Conservation (phyloP, 768 basidiomycete genomes). For the Mrakia gelida region DNA sequence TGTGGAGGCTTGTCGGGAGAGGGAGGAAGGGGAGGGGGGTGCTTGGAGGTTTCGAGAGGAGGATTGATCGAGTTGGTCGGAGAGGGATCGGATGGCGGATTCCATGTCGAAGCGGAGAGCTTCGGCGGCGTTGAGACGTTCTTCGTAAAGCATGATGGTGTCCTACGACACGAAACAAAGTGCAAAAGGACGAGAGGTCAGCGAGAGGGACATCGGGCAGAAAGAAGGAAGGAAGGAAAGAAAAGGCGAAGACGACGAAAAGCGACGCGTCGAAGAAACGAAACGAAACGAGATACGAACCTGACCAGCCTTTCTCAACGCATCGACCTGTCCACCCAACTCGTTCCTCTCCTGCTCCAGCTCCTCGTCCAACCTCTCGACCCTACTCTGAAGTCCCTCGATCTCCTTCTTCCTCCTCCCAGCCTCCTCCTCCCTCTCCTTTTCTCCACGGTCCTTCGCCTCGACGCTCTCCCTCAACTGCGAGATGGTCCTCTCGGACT, state of each 20-base stretch:
- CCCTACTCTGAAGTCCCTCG: conserved; percentile 22
- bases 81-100: conserved; percentile 37
- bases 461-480: conserved; percentile 39
- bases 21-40: neutral
- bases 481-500: conserved; percentile 48
- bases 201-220: too few relatives aligned
- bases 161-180: conserved; percentile 52
- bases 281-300: conserved; percentile 47
- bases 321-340: conserved; percentile 68
- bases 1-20: conserved; percentile 49
- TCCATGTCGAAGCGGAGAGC: conserved; percentile 73
- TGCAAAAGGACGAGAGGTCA: neutral
- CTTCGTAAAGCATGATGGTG: conserved; percentile 93
- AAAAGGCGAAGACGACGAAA: neutral
- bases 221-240: neutral
- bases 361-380: conserved; percentile 39
- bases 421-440: conserved; percentile 3
- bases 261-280: neutral
- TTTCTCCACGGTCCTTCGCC: conserved; percentile 26
- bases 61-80: conserved; percentile 35
- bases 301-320: conserved; percentile 82
- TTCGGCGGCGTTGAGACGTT: conserved; percentile 68
- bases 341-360: conserved; percentile 62
- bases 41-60: neutral
- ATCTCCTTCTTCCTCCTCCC: conserved; percentile 27